These are phyloP conservation scores for Gracilaria caudata DNA, from an alignment of 23 red algal species.

Conservation along the genomic window DNA sequence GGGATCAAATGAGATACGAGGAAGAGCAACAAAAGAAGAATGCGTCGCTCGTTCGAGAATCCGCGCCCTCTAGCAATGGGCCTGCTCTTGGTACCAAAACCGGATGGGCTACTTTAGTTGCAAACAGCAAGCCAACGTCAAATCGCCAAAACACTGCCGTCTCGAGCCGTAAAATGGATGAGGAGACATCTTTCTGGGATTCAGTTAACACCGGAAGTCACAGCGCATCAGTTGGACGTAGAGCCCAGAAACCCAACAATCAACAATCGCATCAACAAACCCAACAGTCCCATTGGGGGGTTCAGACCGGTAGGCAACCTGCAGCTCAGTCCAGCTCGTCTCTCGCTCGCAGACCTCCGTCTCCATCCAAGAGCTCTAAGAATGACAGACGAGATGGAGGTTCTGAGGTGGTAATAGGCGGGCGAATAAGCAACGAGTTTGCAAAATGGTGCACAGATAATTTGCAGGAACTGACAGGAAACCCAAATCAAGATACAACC, in stretches of 20 bases:
- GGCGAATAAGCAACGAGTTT: slow-evolving; percentile 67
- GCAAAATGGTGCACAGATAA: slow-evolving; percentile 66
- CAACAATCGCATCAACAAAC: slow-evolving; percentile 2
- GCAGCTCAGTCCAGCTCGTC: background rate
- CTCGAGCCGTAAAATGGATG: slow-evolving; percentile 39
- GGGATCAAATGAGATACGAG: slow-evolving; percentile 68
- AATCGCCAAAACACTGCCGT: slow-evolving; percentile 15
- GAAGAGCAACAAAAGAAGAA: slow-evolving; percentile 53
- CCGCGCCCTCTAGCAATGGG: slow-evolving; percentile 9
- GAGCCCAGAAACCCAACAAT: background rate
- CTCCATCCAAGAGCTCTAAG: slow-evolving; percentile 7
- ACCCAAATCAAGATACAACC: slow-evolving; percentile 39
- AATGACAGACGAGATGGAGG: slow-evolving; percentile 4
- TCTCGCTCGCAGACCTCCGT: background rate
- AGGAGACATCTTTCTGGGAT: slow-evolving; percentile 73
- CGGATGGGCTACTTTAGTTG: slow-evolving; percentile 72
- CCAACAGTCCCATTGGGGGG: background rate
- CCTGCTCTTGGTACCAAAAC: slow-evolving; percentile 39
- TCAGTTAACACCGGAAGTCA: slow-evolving; percentile 34
- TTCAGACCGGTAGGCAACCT: background rate
- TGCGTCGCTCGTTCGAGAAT: slow-evolving; percentile 32
- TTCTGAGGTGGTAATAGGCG: slow-evolving; percentile 17
- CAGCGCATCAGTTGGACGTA: background rate
- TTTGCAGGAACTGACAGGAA: slow-evolving; percentile 63
- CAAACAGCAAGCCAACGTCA: slow-evolving; percentile 43